These are phyloP conservation scores for Houttuynia cordata DNA, from an alignment of 164 flowering plant genomes.

Conservation along the genomic window DNA sequence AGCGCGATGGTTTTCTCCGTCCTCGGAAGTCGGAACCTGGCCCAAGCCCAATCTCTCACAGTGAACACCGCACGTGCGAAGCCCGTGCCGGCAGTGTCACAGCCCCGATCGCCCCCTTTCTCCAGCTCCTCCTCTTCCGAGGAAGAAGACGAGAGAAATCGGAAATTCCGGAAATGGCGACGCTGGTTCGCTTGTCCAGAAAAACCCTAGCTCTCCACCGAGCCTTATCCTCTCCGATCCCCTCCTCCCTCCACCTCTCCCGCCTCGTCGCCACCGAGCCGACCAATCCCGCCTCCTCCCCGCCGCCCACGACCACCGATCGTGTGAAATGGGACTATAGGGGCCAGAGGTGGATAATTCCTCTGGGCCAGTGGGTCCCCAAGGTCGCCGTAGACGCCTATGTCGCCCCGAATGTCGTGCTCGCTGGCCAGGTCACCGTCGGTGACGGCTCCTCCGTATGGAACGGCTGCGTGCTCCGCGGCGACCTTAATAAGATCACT, in stretches of 20 bases:
- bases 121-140: neutral
- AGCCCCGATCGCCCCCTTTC: neutral
- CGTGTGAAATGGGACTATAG: constrained; percentile 96
- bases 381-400: constrained; percentile 93
- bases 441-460: constrained; percentile 90
- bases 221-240: constrained; percentile 1
- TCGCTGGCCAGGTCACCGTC: constrained; percentile 91
- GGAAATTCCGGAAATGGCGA: constrained; percentile 20
- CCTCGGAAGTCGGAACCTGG: no score
- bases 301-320: constrained; percentile 26
- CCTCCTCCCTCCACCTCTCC: constrained; percentile 15
- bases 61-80: no score
- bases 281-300: constrained; percentile 1
- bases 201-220: constrained; percentile 17
- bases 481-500: constrained; percentile 91
- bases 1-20: no score
- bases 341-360: constrained; percentile 77
- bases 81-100: neutral
- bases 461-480: constrained; percentile 83
- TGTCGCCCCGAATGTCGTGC: constrained; percentile 93
- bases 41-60: no score
- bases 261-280: constrained; percentile 25
- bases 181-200: constrained; percentile 26
- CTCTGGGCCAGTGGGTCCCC: constrained; percentile 92
- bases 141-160: no score